Conservation (phyloP, 2,329 filamentous ascomycete genomes). For the Thermothelomyces thermophilus region DNA sequence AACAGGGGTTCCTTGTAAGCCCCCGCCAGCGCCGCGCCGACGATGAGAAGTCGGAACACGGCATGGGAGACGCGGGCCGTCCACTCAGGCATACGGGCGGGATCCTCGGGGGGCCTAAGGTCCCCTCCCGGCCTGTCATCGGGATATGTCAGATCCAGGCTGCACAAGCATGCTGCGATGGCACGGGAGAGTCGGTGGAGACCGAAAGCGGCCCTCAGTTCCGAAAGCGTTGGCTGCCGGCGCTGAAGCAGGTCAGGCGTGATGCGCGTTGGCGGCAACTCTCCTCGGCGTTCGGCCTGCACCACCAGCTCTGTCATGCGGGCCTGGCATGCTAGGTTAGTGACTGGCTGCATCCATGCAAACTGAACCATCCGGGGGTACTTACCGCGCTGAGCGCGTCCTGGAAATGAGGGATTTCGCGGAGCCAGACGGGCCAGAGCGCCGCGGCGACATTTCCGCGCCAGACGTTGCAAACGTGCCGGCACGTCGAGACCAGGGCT, state of each 20-base stretch:
- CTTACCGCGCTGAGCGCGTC: slow-evolving; percentile 4
- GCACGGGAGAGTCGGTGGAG: neutral
- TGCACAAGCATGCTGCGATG: neutral
- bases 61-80: neutral
- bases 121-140: neutral
- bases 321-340: slow-evolving; percentile 2
- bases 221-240: neutral
- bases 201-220: slow-evolving; percentile 1
- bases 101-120: neutral
- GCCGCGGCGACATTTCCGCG: neutral
- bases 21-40: slow-evolving; percentile 7
- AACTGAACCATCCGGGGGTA: neutral
- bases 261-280: slow-evolving; percentile 3
- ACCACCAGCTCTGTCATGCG: slow-evolving; percentile 7
- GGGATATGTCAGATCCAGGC: neutral
- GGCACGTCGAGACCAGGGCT: neutral
- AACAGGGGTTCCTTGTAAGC: slow-evolving; percentile 5
- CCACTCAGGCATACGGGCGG: neutral
- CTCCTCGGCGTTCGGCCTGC: slow-evolving; percentile 1
- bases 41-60: neutral
- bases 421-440: slow-evolving; percentile 3
- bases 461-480: neutral
- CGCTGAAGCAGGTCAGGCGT: neutral
- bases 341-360: neutral
- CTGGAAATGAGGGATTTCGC: slow-evolving; percentile 2